phyloP scores from a whole-genome alignment of 768 basidiomycete species.

The Arthromyces matolae region DNA sequence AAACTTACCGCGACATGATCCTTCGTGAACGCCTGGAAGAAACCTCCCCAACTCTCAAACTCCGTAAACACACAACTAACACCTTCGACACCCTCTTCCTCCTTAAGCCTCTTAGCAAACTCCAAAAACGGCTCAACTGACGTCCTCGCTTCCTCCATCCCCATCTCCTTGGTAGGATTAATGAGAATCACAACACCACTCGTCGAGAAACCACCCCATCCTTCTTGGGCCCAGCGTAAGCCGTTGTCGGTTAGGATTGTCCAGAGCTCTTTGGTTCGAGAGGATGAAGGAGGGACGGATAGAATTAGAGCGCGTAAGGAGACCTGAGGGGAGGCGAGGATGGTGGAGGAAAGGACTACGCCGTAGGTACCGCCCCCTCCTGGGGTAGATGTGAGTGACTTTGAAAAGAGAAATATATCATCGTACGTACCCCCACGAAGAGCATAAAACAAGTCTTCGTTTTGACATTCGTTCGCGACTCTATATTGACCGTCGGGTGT shows the following conservation, averaged over 20 bases:
- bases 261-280: constrained; percentile 31
- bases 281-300: constrained; percentile 23
- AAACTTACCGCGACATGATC: neutral
- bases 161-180: constrained; percentile 40
- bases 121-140: constrained; percentile 42
- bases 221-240: constrained; percentile 39
- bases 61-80: constrained; percentile 30
- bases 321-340: constrained; percentile 35
- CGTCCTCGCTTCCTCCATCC: constrained; percentile 32
- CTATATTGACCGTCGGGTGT: constrained; percentile 48
- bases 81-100: constrained; percentile 21
- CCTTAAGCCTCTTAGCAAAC: constrained; percentile 28
- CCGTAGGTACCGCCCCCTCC: constrained; percentile 48
- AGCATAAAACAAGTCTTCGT: constrained; percentile 52
- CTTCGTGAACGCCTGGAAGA: constrained; percentile 27
- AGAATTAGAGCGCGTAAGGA: constrained; percentile 35
- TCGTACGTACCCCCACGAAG: constrained; percentile 38
- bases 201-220: constrained; percentile 45
- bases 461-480: constrained; percentile 45
- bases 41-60: constrained; percentile 39
- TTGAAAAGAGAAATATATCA: neutral
- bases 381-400: constrained; percentile 10
- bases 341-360: constrained; percentile 36
- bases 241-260: constrained; percentile 35
- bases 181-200: constrained; percentile 37